Percentiles rank a stretch among this genome's conserved stretches.
Conservation (phyloP, 306 rosid species). For the Quercus glauca region DNA sequence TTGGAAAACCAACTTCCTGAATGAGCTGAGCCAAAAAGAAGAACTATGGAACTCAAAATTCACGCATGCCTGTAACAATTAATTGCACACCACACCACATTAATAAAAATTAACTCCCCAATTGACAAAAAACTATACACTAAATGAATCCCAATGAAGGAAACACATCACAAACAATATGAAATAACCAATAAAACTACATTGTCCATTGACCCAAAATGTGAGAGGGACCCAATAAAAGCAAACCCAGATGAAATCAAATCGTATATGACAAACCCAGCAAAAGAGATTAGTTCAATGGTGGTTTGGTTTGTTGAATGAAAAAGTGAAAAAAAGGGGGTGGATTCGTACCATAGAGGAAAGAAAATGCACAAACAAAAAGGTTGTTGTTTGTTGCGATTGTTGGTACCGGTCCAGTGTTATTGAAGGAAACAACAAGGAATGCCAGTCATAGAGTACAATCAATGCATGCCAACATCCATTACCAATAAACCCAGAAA, state of each 20-base stretch:
- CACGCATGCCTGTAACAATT: not conserved
- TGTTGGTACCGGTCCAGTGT: not conserved
- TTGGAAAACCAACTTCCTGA: not conserved
- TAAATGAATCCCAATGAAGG: not conserved
- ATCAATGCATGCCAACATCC: too few relatives aligned
- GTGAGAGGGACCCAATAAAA: not conserved
- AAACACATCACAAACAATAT: not conserved
- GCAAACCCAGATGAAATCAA: conserved; percentile 16
- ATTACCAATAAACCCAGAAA: too few relatives aligned
- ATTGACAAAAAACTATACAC: too few relatives aligned
- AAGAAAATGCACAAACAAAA: not conserved
- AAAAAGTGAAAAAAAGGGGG: not conserved
- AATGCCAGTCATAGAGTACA: too few relatives aligned
- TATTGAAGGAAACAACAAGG: not conserved
- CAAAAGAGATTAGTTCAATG: not conserved
- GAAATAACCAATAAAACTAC: conserved; percentile 15
- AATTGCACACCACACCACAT: not conserved
- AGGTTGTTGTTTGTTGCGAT: not conserved
- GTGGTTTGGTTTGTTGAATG: not conserved
- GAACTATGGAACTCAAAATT: not conserved
- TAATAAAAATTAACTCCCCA: not conserved
- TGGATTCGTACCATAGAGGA: not conserved
- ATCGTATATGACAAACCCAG: conserved; percentile 5
- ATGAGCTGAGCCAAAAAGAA: not conserved
- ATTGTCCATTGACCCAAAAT: not conserved